Conservation (phyloP, 2,329 filamentous ascomycete species). For the Elsinoe australis region DNA sequence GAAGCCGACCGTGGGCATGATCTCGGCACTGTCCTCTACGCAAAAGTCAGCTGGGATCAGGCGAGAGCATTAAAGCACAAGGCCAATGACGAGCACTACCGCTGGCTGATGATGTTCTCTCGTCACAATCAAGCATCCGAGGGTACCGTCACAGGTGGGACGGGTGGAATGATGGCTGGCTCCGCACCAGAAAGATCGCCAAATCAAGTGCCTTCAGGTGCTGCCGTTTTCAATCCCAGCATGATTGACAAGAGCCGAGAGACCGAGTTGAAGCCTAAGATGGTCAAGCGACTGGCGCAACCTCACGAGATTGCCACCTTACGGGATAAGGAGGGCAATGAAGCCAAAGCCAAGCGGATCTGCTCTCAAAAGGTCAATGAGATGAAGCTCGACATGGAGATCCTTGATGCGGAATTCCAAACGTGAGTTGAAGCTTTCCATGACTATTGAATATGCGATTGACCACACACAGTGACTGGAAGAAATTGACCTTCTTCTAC, state of each 20-base stretch:
- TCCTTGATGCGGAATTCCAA: slow-evolving; percentile 95
- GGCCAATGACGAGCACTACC: slow-evolving; percentile 91
- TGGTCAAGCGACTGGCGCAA: slow-evolving; percentile 92
- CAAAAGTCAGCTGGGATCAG: slow-evolving; percentile 78
- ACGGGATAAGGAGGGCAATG: slow-evolving; percentile 92
- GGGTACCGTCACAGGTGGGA: slow-evolving; percentile 17
- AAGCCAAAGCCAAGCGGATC: slow-evolving; percentile 93
- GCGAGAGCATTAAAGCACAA: slow-evolving; percentile 86
- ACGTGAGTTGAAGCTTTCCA: too few species aligned
- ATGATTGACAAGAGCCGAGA: slow-evolving; percentile 16
- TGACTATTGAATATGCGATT: too few species aligned
- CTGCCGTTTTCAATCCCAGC: slow-evolving; percentile 14
- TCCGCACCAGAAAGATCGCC: slow-evolving; percentile 35
- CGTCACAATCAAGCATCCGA: slow-evolving; percentile 30
- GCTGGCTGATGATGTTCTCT: slow-evolving; percentile 98
- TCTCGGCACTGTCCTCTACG: slow-evolving; percentile 81
- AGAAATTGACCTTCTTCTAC: slow-evolving; percentile 98
- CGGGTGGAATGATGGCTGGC: slow-evolving; percentile 49
- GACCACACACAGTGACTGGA: slow-evolving; percentile 70
- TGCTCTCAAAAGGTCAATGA: slow-evolving; percentile 96
- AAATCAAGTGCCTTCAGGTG: background rate
- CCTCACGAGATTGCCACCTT: slow-evolving; percentile 82
- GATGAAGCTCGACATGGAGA: slow-evolving; percentile 94
- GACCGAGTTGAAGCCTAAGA: slow-evolving; percentile 78
- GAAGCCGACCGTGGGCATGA: slow-evolving; percentile 96